Conservation (phyloP, 2,329 filamentous ascomycete genomes). For the Alternaria brassicicola region DNA sequence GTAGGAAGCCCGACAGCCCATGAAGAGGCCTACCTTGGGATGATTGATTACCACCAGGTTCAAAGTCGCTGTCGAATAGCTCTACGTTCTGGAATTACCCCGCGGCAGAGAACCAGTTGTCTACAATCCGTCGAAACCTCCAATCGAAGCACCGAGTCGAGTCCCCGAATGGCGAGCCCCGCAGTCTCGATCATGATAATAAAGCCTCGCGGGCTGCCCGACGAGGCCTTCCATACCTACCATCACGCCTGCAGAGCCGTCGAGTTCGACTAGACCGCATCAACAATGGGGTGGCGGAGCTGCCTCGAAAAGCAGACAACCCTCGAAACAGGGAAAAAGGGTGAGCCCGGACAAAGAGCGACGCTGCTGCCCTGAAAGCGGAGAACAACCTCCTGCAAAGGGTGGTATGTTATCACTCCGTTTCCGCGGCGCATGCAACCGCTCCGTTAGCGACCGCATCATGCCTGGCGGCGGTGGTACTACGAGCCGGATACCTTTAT, state of each 20-base stretch:
- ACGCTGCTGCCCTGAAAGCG: no score
- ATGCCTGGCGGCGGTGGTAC: background rate
- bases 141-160: background rate
- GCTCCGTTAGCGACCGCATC: background rate
- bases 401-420: background rate
- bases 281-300: background rate
- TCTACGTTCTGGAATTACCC: background rate
- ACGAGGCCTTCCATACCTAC: background rate
- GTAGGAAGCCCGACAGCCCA: background rate
- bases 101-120: background rate
- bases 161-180: background rate
- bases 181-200: background rate
- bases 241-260: background rate
- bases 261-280: background rate
- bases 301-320: background rate
- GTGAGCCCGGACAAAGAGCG: background rate
- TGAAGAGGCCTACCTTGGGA: background rate
- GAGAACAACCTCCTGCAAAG: background rate
- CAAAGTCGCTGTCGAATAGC: background rate
- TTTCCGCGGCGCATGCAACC: background rate
- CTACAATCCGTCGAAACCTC: background rate
- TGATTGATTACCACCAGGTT: background rate
- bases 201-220: background rate
- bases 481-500: background rate
- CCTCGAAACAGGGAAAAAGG: background rate